Conservation (phyloP, 306 rosid species). For the Carpinus fangiana region DNA sequence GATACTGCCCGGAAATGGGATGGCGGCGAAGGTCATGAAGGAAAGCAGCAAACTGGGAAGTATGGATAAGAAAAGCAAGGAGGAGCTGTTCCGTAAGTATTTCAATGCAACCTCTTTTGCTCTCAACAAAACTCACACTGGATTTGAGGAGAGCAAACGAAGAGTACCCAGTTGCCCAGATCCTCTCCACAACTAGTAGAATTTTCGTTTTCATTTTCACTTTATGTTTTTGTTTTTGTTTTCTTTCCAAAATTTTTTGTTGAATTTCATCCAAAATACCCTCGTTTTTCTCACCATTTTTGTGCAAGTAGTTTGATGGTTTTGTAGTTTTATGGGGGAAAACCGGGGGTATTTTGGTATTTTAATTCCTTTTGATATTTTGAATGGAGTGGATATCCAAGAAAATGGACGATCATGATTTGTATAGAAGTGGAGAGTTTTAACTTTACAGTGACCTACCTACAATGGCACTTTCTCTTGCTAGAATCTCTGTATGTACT, state of each 20-base stretch:
- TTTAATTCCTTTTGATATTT: neutral
- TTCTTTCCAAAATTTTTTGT: conserved; percentile 17
- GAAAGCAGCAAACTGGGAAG: conserved; percentile 15
- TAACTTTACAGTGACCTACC: conserved; percentile 9
- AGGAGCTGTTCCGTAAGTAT: conserved; percentile 58
- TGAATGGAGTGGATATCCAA: conserved; percentile 27
- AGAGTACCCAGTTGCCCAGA: conserved; percentile 95
- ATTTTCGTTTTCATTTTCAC: conserved; percentile 16
- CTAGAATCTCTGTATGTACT: conserved; percentile 28
- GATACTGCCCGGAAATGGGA: conserved; percentile 36
- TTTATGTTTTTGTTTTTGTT: too few species aligned
- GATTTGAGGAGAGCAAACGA: conserved; percentile 65
- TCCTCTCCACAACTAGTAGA: conserved; percentile 90
- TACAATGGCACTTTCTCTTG: conserved; percentile 13
- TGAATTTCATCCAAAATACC: conserved; percentile 64
- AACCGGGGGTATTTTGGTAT: conserved; percentile 87
- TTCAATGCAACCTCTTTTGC: conserved; percentile 42
- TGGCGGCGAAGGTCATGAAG: conserved; percentile 1
- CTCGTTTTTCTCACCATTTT: conserved; percentile 68
- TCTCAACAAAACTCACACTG: conserved; percentile 36
- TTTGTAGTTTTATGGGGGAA: conserved; percentile 52
- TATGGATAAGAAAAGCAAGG: conserved; percentile 22
- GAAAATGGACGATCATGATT: conserved; percentile 32
- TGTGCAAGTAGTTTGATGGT: conserved; percentile 1
- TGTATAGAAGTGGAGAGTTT: conserved; percentile 35